A percentile compares a stretch with the other conserved stretches of the same genome.
Evolutionary conservation across 768 basidiomycete species (phyloP).

Genomic region (Xerocomus spinulosus): DNA sequence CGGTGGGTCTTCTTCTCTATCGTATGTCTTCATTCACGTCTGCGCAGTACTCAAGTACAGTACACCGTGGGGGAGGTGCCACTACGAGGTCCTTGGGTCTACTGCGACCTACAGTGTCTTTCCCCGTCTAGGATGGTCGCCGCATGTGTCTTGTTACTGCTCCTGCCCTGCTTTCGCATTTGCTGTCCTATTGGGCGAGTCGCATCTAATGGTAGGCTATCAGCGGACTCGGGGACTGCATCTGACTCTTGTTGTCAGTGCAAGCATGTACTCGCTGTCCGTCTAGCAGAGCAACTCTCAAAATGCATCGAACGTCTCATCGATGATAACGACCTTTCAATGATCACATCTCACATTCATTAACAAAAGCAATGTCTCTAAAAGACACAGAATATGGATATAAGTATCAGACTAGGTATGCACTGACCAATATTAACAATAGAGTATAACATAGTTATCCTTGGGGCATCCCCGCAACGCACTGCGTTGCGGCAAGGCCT

Average conservation of each 20-base stretch:
- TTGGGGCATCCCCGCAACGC: slow-evolving; percentile 5
- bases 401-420: slow-evolving; percentile 14
- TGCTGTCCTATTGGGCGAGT: slow-evolving; percentile 53
- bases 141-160: slow-evolving; percentile 52
- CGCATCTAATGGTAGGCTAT: slow-evolving; percentile 57
- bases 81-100: slow-evolving; percentile 68
- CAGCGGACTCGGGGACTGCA: background rate
- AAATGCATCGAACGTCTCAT: slow-evolving; percentile 48
- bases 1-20: slow-evolving; percentile 39
- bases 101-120: slow-evolving; percentile 58
- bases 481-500: slow-evolving; percentile 4
- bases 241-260: slow-evolving; percentile 46
- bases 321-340: slow-evolving; percentile 39
- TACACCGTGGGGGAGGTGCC: slow-evolving; percentile 51
- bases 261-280: slow-evolving; percentile 71
- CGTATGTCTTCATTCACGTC: background rate
- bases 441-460: slow-evolving; percentile 21
- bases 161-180: slow-evolving; percentile 72
- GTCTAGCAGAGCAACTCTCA: slow-evolving; percentile 52
- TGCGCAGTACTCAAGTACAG: slow-evolving; percentile 55
- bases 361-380: slow-evolving; percentile 4
- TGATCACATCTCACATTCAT: slow-evolving; percentile 13
- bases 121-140: slow-evolving; percentile 41
- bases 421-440: slow-evolving; percentile 22
- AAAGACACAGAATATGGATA: slow-evolving; percentile 4